Conservation (phyloP, 2,329 filamentous ascomycete genomes). For the Beauveria medogensis region DNA sequence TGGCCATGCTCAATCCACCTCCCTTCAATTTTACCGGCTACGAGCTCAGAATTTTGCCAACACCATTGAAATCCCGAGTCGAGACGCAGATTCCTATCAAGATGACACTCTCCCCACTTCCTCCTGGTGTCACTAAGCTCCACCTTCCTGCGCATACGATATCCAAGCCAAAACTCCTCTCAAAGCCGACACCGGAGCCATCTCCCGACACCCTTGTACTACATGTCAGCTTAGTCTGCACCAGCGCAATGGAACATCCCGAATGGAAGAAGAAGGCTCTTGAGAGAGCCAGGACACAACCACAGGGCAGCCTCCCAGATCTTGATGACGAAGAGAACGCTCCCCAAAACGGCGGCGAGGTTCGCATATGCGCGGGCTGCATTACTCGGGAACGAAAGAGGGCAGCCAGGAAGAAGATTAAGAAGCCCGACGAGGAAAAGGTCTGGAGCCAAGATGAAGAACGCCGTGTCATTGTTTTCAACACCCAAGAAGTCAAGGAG, state of each 20-base stretch:
- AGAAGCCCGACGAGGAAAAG: constrained; percentile 88
- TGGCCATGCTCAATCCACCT: constrained; percentile 19
- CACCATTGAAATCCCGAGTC: constrained; percentile 76
- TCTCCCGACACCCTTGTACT: constrained; percentile 71
- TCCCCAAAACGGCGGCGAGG: constrained; percentile 83
- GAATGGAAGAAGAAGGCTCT: constrained; percentile 61
- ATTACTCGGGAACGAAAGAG: constrained; percentile 87
- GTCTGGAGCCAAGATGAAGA: constrained; percentile 75
- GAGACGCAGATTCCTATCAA: constrained; percentile 93
- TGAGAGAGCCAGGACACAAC: constrained; percentile 38
- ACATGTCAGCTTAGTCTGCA: constrained; percentile 77
- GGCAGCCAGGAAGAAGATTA: constrained; percentile 84
- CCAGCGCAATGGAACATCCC: constrained; percentile 77
- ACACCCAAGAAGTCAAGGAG: constrained; percentile 78
- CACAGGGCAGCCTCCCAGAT: constrained; percentile 28
- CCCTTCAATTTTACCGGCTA: constrained; percentile 27
- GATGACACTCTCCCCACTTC: constrained; percentile 68
- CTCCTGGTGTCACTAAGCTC: constrained; percentile 66
- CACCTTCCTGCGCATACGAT: constrained; percentile 87
- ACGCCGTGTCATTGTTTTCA: constrained; percentile 81
- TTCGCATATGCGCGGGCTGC: constrained; percentile 86
- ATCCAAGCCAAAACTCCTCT: constrained; percentile 84
- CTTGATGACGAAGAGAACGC: constrained; percentile 56
- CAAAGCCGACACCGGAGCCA: constrained; percentile 59
- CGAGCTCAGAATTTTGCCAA: constrained; percentile 54